These are phyloP conservation scores for Beta corolliflora DNA, from an alignment of 179 eudicot genomes.

Conservation along the genomic window DNA sequence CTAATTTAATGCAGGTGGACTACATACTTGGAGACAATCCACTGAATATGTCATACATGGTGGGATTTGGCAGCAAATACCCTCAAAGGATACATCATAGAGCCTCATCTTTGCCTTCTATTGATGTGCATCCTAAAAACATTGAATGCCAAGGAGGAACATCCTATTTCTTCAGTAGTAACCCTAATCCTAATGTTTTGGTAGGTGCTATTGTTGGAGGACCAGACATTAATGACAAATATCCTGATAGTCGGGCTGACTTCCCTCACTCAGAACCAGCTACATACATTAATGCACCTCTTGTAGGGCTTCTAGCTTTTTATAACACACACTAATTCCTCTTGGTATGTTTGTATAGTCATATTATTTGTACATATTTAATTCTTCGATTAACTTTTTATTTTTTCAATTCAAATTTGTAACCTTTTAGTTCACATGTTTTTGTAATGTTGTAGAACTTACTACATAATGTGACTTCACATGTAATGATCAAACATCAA, in stretches of 20 bases:
- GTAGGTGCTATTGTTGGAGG: slow-evolving; percentile 59
- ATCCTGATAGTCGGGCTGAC: slow-evolving; percentile 41
- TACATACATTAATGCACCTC: slow-evolving; percentile 63
- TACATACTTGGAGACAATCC: slow-evolving; percentile 65
- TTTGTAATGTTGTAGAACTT: not conserved
- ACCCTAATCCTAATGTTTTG: slow-evolving; percentile 43
- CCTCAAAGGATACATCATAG: slow-evolving; percentile 63
- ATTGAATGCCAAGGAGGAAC: slow-evolving; percentile 39
- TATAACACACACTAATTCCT: slow-evolving; percentile 31
- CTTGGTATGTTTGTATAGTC: not conserved
- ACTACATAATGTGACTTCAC: not conserved
- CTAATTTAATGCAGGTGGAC: slow-evolving; percentile 39
- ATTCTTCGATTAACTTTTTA: not conserved
- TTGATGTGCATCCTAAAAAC: slow-evolving; percentile 20
- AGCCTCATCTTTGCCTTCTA: slow-evolving; percentile 52
- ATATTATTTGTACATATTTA: slow-evolving; percentile 6
- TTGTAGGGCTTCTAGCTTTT: slow-evolving; percentile 57
- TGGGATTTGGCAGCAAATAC: slow-evolving; percentile 53
- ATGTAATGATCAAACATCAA: not conserved
- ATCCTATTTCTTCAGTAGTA: slow-evolving; percentile 33
- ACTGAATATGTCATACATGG: slow-evolving; percentile 67
- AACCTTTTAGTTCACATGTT: not conserved
- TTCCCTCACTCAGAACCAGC: slow-evolving; percentile 50
- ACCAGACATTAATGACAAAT: slow-evolving; percentile 41
- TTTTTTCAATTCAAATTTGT: not conserved